Evolutionary conservation across 345 rosid genomes (phyloP).

Genomic region (Trapa bicornis): DNA sequence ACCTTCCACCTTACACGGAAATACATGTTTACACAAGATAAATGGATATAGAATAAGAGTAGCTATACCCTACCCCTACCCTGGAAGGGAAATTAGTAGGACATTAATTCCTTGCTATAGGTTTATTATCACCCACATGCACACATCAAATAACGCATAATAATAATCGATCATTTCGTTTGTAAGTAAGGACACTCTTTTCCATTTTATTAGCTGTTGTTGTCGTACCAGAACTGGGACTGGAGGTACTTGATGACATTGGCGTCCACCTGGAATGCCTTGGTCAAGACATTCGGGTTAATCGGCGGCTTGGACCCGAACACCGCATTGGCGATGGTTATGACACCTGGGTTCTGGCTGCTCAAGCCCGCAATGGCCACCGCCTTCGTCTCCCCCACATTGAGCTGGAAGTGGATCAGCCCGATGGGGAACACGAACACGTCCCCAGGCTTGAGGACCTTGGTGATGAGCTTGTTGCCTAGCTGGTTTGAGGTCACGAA

Average conservation of each 20-base stretch:
- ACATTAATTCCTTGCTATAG: no score
- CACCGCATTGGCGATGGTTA: conserved; percentile 13
- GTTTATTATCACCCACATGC: no score
- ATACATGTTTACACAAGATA: no score
- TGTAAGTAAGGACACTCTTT: no score
- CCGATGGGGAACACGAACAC: conserved; percentile 36
- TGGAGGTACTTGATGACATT: conserved; percentile 5
- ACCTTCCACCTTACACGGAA: no score
- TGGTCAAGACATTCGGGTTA: conserved; percentile 21
- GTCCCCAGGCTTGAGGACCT: conserved; percentile 36
- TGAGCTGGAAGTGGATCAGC: conserved; percentile 17
- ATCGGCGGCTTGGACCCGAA: conserved; percentile 18
- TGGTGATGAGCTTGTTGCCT: conserved; percentile 20
- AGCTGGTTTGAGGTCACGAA: background rate
- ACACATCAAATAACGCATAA: no score
- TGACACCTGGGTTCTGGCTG: conserved; percentile 23
- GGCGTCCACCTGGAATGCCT: conserved; percentile 20
- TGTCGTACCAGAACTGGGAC: conserved; percentile 9
- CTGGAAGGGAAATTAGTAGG: no score
- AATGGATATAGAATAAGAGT: no score
- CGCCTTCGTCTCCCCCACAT: conserved; percentile 4
- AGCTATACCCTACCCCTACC: no score
- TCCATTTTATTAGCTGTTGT: background rate
- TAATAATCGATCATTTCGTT: no score
- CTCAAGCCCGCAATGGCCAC: conserved; percentile 13